Percentiles rank a stretch among this genome's conserved stretches.
These are phyloP conservation scores for Apodospora peruviana DNA, from an alignment of 495 filamentous ascomycete species.

Conservation along the genomic window DNA sequence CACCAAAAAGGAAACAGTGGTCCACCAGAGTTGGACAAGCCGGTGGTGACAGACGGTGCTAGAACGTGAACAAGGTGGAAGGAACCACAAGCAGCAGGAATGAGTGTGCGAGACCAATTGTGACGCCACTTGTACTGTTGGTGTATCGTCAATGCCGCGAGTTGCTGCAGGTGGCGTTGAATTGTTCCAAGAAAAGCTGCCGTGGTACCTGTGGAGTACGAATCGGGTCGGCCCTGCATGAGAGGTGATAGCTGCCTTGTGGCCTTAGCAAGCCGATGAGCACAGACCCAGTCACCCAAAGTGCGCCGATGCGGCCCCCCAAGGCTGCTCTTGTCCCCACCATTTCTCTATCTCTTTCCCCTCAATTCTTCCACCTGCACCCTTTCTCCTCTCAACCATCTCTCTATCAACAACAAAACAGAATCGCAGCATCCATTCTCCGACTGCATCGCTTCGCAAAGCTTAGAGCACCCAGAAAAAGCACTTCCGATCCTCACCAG, in stretches of 20 bases:
- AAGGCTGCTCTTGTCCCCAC: constrained; percentile 10
- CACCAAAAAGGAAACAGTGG: too few species aligned
- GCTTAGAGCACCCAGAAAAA: constrained; percentile 1
- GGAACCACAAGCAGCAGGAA: too few species aligned
- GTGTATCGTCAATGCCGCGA: too few species aligned
- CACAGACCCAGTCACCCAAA: not conserved
- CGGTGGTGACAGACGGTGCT: too few species aligned
- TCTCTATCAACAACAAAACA: constrained; percentile 23
- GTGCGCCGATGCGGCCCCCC: not conserved
- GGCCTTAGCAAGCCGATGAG: constrained; percentile 13
- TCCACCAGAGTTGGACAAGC: too few species aligned
- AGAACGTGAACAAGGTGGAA: too few species aligned
- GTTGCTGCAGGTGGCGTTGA: too few species aligned
- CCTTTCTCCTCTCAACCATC: constrained; percentile 17
- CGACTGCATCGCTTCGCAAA: constrained; percentile 11
- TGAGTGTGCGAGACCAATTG: too few species aligned
- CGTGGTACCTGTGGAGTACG: too few species aligned
- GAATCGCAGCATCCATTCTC: constrained; percentile 9
- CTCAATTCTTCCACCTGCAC: constrained; percentile 10
- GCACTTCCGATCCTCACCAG: not conserved
- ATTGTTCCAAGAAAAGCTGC: too few species aligned
- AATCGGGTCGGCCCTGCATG: too few species aligned
- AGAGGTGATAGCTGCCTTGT: constrained; percentile 19
- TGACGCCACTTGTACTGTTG: too few species aligned
- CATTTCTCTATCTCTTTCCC: constrained; percentile 21